Evolutionary conservation across 78 protist species (phyloP).

Genomic region (Dictyostelium intermedium): DNA sequence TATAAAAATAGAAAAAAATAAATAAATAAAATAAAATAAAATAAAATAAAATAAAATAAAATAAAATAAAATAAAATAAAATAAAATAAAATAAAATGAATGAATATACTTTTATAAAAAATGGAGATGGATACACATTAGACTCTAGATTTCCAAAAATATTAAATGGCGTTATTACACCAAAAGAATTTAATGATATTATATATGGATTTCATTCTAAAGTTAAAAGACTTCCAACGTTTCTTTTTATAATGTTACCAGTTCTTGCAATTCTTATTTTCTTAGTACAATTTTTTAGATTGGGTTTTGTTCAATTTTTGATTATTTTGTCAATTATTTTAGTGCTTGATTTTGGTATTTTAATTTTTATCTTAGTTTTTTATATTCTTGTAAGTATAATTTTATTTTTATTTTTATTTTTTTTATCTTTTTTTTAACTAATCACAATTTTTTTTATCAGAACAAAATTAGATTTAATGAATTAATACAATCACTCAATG

Average conservation of each 20-base stretch:
- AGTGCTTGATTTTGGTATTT: neutral
- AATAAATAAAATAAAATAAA: too few relatives aligned
- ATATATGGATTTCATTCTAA: neutral
- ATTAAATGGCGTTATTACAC: neutral
- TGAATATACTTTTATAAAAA: neutral
- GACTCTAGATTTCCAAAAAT: neutral
- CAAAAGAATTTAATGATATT: neutral
- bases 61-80: neutral
- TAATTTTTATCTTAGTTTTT: neutral
- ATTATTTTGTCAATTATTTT: neutral
- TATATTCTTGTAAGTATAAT: neutral
- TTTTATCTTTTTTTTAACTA: neutral
- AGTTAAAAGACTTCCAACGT: neutral
- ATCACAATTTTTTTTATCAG: neutral
- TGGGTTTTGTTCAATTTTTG: neutral
- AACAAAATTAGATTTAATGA: too few relatives aligned
- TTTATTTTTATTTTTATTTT: neutral
- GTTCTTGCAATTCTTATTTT: neutral
- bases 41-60: too few relatives aligned
- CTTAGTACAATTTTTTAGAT: neutral
- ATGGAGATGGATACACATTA: neutral
- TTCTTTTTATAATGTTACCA: neutral
- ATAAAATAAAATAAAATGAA: neutral
- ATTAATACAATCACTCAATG: too few relatives aligned
- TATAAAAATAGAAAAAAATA: too few relatives aligned